These are phyloP conservation scores for Gonapodya sp. DNA, from an alignment of 192 early-diverging fungal species.

Conservation along the genomic window DNA sequence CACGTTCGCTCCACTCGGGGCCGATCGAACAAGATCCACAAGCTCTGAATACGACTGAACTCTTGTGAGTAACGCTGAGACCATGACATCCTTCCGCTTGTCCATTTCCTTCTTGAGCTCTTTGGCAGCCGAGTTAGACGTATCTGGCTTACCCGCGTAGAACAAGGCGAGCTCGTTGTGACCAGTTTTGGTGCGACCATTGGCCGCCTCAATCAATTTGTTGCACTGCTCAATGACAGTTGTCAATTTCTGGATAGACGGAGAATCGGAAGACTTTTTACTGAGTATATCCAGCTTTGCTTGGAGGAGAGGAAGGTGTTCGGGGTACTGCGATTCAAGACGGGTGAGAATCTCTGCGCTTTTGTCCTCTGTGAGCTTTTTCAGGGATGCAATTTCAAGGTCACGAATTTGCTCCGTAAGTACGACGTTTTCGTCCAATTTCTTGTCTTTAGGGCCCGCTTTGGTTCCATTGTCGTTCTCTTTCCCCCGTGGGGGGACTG, in stretches of 20 bases:
- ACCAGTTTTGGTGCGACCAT: conserved; percentile 27
- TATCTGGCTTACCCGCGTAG: conserved; percentile 48
- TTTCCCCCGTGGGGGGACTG: conserved; percentile 11
- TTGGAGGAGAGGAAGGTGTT: conserved; percentile 43
- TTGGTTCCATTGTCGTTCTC: conserved; percentile 21
- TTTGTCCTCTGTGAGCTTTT: conserved; percentile 61
- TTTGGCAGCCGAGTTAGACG: conserved; percentile 28
- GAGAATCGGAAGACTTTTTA: background rate
- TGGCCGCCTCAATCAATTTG: conserved; percentile 31
- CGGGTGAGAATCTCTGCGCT: conserved; percentile 41
- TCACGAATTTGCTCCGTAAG: conserved; percentile 59
- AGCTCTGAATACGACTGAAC: conserved; percentile 35
- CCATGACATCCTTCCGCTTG: conserved; percentile 51
- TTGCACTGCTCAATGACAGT: background rate
- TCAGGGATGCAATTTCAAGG: conserved; percentile 66
- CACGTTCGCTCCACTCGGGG: conserved; percentile 29
- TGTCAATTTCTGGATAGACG: too few species aligned
- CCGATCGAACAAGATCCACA: conserved; percentile 18
- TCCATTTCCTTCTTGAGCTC: conserved; percentile 64
- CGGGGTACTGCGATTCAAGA: conserved; percentile 52
- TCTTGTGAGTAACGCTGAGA: conserved; percentile 49
- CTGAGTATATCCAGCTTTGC: conserved; percentile 38
- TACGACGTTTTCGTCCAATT: conserved; percentile 33
- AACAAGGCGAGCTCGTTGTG: conserved; percentile 50
- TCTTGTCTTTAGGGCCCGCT: conserved; percentile 36